Percentiles rank a stretch among this genome's conserved stretches.
Conservation (phyloP, 2,329 filamentous ascomycete genomes). For the Cercospora zeae-maydis region DNA sequence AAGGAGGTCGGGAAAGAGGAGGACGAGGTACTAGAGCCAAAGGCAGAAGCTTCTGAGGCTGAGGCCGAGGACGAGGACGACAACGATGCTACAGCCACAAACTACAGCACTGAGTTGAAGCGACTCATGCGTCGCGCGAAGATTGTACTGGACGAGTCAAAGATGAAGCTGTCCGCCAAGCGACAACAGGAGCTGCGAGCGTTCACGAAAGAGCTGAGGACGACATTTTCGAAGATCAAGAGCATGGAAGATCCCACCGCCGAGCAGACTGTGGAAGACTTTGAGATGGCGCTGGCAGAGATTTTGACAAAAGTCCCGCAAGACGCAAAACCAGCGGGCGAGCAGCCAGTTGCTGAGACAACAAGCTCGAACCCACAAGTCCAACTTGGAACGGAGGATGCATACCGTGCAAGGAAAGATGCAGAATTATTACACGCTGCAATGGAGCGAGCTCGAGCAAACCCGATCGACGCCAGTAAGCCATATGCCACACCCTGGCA, state of each 20-base stretch:
- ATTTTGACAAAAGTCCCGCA: constrained; percentile 47
- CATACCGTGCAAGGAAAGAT: constrained; percentile 54
- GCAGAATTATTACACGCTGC: constrained; percentile 53
- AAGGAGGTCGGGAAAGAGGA: constrained; percentile 18
- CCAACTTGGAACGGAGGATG: constrained; percentile 43
- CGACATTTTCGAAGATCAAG: constrained; percentile 57
- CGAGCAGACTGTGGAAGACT: constrained; percentile 30
- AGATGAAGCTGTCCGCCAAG: constrained; percentile 57
- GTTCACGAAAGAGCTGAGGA: constrained; percentile 65
- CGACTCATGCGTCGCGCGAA: constrained; percentile 57
- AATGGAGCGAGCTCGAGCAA: constrained; percentile 64
- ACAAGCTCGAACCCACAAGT: constrained; percentile 29
- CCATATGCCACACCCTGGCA: constrained; percentile 90
- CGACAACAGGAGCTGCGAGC: constrained; percentile 71
- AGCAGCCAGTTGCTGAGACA: constrained; percentile 26
- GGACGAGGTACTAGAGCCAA: constrained; percentile 27
- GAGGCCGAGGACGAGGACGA: constrained; percentile 5
- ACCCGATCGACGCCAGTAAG: constrained; percentile 71
- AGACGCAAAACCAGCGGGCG: constrained; percentile 23
- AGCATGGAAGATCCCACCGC: constrained; percentile 23
- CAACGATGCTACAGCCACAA: constrained; percentile 8
- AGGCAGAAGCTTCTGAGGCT: constrained; percentile 11
- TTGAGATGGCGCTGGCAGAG: constrained; percentile 37
- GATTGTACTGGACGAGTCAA: constrained; percentile 53
- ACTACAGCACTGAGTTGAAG: constrained; percentile 47